phyloP scores from a whole-genome alignment of 2,329 filamentous ascomycete genomes.

The Fusarium musae region DNA sequence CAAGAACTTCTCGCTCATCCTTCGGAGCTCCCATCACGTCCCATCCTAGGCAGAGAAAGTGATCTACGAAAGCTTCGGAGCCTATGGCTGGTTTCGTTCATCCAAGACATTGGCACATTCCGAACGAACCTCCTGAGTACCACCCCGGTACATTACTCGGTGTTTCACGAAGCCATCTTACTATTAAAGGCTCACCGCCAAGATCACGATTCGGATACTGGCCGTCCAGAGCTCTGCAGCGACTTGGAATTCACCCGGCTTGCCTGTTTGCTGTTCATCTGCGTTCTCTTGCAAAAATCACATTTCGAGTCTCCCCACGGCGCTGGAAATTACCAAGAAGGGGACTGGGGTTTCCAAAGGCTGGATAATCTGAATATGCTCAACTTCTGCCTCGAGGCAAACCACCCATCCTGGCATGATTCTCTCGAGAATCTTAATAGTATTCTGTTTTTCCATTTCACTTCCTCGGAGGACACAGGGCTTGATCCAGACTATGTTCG shows the following conservation, averaged over 20 bases:
- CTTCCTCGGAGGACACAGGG: not conserved
- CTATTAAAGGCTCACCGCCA: not conserved
- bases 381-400: not conserved
- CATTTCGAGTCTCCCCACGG: accelerated
- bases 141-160: not conserved
- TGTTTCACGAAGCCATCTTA: not conserved
- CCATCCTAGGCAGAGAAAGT: not conserved
- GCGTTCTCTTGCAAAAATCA: not conserved
- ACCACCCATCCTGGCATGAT: not conserved
- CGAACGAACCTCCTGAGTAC: not conserved
- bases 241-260: not conserved
- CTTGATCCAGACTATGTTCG: not conserved
- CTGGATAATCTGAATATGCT: not conserved
- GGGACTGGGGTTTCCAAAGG: not conserved
- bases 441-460: not conserved
- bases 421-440: not conserved
- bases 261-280: not conserved
- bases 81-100: constrained; percentile 3
- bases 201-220: not conserved
- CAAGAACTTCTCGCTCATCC: not conserved
- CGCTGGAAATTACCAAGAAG: not conserved
- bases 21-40: not conserved
- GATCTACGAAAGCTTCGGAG: not conserved
- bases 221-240: not conserved
- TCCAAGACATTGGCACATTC: constrained; percentile 6